These are phyloP conservation scores for Pyrenophora teres DNA, from an alignment of 2,329 filamentous ascomycete genomes.

Conservation along the genomic window DNA sequence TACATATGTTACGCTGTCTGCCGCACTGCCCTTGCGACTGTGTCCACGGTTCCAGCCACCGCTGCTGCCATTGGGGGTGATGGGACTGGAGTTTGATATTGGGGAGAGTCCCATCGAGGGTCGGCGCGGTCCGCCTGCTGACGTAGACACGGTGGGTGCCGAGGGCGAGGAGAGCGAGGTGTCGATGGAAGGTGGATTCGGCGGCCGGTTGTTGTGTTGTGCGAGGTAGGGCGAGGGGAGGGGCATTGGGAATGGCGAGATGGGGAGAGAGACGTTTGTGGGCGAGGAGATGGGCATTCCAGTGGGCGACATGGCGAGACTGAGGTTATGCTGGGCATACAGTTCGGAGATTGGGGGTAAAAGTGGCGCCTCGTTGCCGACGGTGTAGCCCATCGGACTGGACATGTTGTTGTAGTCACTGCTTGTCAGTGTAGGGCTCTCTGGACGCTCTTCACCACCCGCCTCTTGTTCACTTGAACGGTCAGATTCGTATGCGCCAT, in stretches of 20 bases:
- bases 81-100: slow-evolving; percentile 39
- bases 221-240: slow-evolving; percentile 31
- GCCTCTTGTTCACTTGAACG: slow-evolving; percentile 17
- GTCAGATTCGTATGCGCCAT: slow-evolving; percentile 31
- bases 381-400: slow-evolving; percentile 23
- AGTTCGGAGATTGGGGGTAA: slow-evolving; percentile 24
- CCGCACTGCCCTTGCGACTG: slow-evolving; percentile 52
- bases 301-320: slow-evolving; percentile 17
- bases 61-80: slow-evolving; percentile 35
- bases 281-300: slow-evolving; percentile 25
- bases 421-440: slow-evolving; percentile 40
- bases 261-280: slow-evolving; percentile 25
- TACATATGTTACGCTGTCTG: slow-evolving; percentile 72
- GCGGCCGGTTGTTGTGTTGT: slow-evolving; percentile 22
- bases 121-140: slow-evolving; percentile 26
- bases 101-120: slow-evolving; percentile 41
- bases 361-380: slow-evolving; percentile 18
- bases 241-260: slow-evolving; percentile 31
- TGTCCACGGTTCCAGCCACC: slow-evolving; percentile 39
- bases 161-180: slow-evolving; percentile 34
- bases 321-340: slow-evolving; percentile 23
- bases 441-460: slow-evolving; percentile 25
- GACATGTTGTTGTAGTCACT: slow-evolving; percentile 39
- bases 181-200: slow-evolving; percentile 29
- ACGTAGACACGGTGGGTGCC: slow-evolving; percentile 22